Base-by-base conservation (phyloP, 768 basidiomycete species). In the Hemileccinum impolitum region DNA sequence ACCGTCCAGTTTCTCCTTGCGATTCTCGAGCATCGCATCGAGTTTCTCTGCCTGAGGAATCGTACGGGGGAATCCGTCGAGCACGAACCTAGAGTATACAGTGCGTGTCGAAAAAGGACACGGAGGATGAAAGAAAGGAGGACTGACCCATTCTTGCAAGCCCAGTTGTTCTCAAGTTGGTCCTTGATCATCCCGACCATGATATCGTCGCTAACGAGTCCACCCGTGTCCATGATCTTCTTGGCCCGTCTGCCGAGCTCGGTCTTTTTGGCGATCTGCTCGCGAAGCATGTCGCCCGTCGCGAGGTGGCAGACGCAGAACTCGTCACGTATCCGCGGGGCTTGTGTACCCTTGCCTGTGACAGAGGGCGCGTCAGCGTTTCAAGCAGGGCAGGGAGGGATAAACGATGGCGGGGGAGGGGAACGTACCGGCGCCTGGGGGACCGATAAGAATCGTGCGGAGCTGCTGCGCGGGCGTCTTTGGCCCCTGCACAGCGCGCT, bases 31-130 rank as follows among this genome's bases (percentile, higher is more conserved):
- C 96, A 99, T 97, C 51, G 76, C 72, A 64, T 95, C 95, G 47
- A 99, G 85, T 71, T 96, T 98, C 71, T 94, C 81, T 3, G 96
- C 96, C 63, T 99, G 96, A 10, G 89, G 85, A 31, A 98, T 91
- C 4, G 95, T 98, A 37, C 96, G 86, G 36, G 96, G 96, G 82
- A 99, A 99, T n/a, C 96, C 96, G 63, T 99, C 96, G 43, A 99
- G 78, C 49, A 99, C 96, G 70, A 99, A 99, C 32, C 95, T 98
- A 58, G 14, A 3, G 23, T 6, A 10, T 28, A 25, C 18, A 40
- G 7, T 25, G 28, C 28, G 11, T 9, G 28, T 30, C 8, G 28
- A 12, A 30, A 30, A 30, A 30, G 2, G 28, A 30, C 9, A 30
- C n/a, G n/a, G n/a, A n/a, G 28, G 2, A 8, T 12, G 36, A 17